A percentile compares a stretch with the other conserved stretches of the same genome.
These are phyloP conservation scores for Aspergillus tanneri DNA, from an alignment of 2,329 filamentous ascomycete species.

Conservation along the genomic window DNA sequence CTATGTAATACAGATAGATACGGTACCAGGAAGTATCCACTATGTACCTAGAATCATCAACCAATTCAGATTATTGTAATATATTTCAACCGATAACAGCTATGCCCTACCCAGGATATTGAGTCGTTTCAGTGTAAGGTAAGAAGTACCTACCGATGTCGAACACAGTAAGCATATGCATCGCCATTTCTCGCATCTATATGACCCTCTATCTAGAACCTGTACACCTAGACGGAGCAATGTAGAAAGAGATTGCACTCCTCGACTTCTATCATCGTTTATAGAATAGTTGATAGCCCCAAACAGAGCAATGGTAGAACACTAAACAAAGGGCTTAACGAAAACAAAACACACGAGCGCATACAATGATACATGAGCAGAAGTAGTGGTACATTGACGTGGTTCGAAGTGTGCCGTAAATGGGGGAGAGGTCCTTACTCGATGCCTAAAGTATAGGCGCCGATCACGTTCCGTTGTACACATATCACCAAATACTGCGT, in stretches of 20 bases:
- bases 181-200: too few relatives aligned
- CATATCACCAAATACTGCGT: background rate
- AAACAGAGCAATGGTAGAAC: too few relatives aligned
- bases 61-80: too few relatives aligned
- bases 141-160: too few relatives aligned
- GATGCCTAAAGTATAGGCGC: background rate
- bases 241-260: background rate
- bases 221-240: background rate
- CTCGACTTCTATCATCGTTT: background rate
- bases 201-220: background rate
- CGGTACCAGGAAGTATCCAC: background rate
- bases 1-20: too few relatives aligned
- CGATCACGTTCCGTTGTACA: background rate
- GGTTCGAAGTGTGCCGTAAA: background rate
- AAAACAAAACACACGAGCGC: background rate
- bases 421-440: background rate
- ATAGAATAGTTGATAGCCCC: background rate
- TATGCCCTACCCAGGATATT: too few relatives aligned
- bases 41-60: too few relatives aligned
- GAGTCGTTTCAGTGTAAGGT: too few relatives aligned
- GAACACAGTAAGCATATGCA: too few relatives aligned
- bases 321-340: background rate
- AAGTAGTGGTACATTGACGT: conserved; percentile 4
- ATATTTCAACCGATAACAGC: too few relatives aligned
- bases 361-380: conserved; percentile 1